Conservation (phyloP, 768 basidiomycete genomes). For the Naganishia kalamii region DNA sequence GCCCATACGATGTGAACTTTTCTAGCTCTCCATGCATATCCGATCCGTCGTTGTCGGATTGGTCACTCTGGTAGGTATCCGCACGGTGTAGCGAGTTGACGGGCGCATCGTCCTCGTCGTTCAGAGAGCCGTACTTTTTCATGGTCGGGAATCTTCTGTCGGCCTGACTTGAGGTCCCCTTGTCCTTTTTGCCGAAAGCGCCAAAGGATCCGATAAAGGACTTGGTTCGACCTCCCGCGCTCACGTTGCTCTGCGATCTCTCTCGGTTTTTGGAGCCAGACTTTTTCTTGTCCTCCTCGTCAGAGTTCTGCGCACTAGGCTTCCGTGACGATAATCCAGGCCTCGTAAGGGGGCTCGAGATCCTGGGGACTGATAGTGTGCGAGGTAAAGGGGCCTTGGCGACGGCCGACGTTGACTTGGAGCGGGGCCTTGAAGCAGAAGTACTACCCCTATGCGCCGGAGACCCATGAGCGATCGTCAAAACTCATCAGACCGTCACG, state of each 20-base stretch:
- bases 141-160: slow-evolving; percentile 19
- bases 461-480: neutral
- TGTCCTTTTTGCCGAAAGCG: slow-evolving; percentile 39
- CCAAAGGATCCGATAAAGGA: slow-evolving; percentile 38
- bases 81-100: neutral
- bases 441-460: neutral
- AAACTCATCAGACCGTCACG: neutral
- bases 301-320: slow-evolving; percentile 26
- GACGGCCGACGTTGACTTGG: slow-evolving; percentile 32
- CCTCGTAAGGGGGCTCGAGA: slow-evolving; percentile 4
- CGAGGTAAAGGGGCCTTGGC: slow-evolving; percentile 10
- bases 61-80: neutral
- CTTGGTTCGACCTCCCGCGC: slow-evolving; percentile 28
- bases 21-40: neutral
- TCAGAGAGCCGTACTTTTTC: slow-evolving; percentile 32
- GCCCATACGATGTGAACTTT: neutral
- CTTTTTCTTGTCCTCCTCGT: slow-evolving; percentile 29
- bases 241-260: slow-evolving; percentile 42
- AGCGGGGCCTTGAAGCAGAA: slow-evolving; percentile 28
- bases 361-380: slow-evolving; percentile 7
- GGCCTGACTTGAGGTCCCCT: neutral
- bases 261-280: slow-evolving; percentile 31
- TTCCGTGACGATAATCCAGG: slow-evolving; percentile 2
- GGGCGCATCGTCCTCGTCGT: slow-evolving; percentile 26
- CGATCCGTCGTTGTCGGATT: slow-evolving; percentile 4